Evolutionary conservation across 305 asterid species (phyloP), one percentile per base, ranked within the genome.

Genomic region (Solanum hybrid): DNA sequence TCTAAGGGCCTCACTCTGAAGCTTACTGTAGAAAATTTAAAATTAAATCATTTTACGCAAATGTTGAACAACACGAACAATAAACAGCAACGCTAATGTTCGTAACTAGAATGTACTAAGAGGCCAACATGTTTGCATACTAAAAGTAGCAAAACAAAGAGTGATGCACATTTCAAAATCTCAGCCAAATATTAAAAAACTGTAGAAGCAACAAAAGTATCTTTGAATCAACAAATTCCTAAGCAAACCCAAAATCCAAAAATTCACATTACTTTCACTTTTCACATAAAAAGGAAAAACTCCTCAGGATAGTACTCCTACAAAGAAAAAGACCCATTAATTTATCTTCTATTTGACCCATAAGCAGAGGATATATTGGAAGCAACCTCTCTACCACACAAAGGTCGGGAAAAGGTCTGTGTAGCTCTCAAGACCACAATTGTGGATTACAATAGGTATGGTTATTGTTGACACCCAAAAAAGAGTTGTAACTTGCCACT

Each of bases 1-100:
- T 87, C 95, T 91, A 36, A 93, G 37, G 69, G 95, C 95, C 4
- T 95, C 95, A 79, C 95, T 92, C 90, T 91, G 93, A 89, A 95
- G 95, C 94, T 95, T 95, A 92, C 97, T 95, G 76, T 85, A 56
- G 22, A 22, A 56, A 85, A 19, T 2, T 85, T 22, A 3, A 56
- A 32, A 31, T 6, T 19, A 0, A 10, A 56, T 34, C 17, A 56
- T 11, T 85, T 31, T 32, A 85, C 1, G n/a, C 88, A 56, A 22
- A 85, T 32, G n/a, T n/a, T 31, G 4, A 51, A 42, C 26, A 82
- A 84, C 7, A 80, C 69, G 1, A 14, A 31, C 42, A 84, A 51
- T 10, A 56, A 78, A 79, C 34, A 37, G 64, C 2, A 78, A 36
- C 1, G 3, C 4, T 37, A 12, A 22, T 32, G 45, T 22, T 85